Base-by-base conservation (phyloP, 331 rosid genomes). In the Erythrophleum ivorense region DNA sequence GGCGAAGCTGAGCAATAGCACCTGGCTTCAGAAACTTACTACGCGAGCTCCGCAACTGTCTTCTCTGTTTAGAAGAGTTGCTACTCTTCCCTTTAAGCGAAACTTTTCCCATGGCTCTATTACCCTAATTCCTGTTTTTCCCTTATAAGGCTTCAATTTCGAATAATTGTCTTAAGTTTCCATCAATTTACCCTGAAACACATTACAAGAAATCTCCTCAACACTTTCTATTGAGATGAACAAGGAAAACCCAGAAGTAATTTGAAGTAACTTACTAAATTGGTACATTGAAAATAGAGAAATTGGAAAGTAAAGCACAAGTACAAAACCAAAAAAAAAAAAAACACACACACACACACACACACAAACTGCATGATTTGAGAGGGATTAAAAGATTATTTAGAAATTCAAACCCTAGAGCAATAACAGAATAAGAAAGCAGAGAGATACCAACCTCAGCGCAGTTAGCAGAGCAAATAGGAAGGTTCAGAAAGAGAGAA, bases 1-100 rank as follows among this genome's bases (percentile, higher is more conserved):
- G 76, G 76, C 93, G 94, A 78, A 95, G 91, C 92, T 88, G 94
- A 78, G 93, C 90, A 21, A 93, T 88, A 40, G 98, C 82, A n/a
- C 97, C 97, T 0, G 97, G 97, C 85, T 90, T 92, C 87, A 94
- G 82, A 77, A 91, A 90, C 86, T 71, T 91, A 14, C 82, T 84
- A 53, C 94, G 81, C 0, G 92, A 87, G 53, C 92, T 77, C 50
- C 91, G 80, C 11, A 72, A 21, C 18, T 85, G 86, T 67, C 84
- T 90, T 55, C 83, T 84, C 69, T 86, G 89, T 70, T 85, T 95
- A 16, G 76, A 65, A 36, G 67, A 82, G 91, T 77, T 90, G 54
- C 81, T 53, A 29, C 78, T 73, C 76, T 84, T 89, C 65, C 90
- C 97, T 40, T 86, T 92, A 16, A 91, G 76, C 13, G 88, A 87